Conservation (phyloP, 2,329 filamentous ascomycete species). For the Venturia asperata region DNA sequence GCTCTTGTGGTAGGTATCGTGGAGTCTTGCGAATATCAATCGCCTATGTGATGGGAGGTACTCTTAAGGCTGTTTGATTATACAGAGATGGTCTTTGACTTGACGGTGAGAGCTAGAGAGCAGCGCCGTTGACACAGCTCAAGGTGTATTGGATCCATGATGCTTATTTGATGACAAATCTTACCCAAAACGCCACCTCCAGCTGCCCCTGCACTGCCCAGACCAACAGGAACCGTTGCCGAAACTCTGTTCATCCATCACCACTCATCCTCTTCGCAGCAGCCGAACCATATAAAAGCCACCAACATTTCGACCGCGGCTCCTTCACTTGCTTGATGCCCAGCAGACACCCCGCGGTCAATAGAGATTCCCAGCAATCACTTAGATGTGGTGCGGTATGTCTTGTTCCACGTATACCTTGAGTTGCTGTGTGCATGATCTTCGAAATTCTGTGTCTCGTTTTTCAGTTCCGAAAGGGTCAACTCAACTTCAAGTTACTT, state of each 20-base stretch:
- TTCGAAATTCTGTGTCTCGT: neutral
- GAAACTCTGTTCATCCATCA: too few relatives aligned
- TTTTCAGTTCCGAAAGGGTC: neutral
- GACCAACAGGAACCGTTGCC: too few relatives aligned
- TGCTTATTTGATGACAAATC: neutral
- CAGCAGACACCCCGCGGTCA: too few relatives aligned
- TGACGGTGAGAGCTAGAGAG: too few relatives aligned
- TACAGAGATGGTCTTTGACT: neutral
- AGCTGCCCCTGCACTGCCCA: too few relatives aligned
- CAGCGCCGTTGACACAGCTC: neutral
- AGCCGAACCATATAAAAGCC: neutral
- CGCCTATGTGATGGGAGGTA: neutral
- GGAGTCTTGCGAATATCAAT: neutral
- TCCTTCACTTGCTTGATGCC: too few relatives aligned
- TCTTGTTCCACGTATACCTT: neutral
- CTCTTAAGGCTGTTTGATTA: neutral
- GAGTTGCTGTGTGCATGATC: neutral
- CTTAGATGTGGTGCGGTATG: neutral
- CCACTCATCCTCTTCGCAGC: neutral
- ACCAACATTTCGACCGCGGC: too few relatives aligned
- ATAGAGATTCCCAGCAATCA: too few relatives aligned
- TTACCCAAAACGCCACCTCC: neutral
- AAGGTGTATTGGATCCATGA: neutral
- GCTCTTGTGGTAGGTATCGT: constrained; percentile 5
- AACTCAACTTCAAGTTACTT: neutral